These are phyloP conservation scores for Lotus japonicus DNA, from an alignment of 306 rosid genomes.

Conservation along the genomic window DNA sequence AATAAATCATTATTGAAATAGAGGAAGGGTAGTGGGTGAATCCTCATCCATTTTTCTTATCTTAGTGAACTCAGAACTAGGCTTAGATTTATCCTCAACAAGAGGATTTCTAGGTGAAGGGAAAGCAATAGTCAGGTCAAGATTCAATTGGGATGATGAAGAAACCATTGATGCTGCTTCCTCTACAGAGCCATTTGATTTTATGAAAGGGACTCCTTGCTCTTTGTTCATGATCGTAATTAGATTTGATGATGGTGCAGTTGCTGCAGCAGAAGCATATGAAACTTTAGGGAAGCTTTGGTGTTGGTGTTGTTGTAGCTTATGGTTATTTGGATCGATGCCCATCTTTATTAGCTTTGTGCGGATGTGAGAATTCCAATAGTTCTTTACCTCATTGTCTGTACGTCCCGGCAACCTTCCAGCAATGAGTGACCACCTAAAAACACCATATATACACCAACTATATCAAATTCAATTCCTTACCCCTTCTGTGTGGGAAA, in stretches of 20 bases:
- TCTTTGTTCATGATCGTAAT: constrained; percentile 15
- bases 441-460: background rate
- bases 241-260: constrained; percentile 16
- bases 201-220: background rate
- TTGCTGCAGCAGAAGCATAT: background rate
- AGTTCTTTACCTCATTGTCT: constrained; percentile 60
- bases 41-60: constrained; percentile 9
- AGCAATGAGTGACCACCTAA: constrained; percentile 65
- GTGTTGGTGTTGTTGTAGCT: constrained; percentile 31
- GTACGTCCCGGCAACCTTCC: constrained; percentile 64
- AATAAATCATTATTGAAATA: constrained; percentile 18
- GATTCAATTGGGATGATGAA: constrained; percentile 30
- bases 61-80: background rate
- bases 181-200: background rate
- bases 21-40: constrained; percentile 27
- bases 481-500: background rate
- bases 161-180: constrained; percentile 3
- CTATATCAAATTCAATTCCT: background rate
- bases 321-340: constrained; percentile 53
- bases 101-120: constrained; percentile 8
- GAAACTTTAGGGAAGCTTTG: background rate
- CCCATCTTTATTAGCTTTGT: constrained; percentile 49
- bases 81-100: constrained; percentile 1
- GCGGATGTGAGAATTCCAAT: constrained; percentile 59
- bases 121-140: constrained; percentile 44